Evolutionary conservation across 371 early-diverging fungal species (phyloP).

Genomic region (Circinella umbellata): DNA sequence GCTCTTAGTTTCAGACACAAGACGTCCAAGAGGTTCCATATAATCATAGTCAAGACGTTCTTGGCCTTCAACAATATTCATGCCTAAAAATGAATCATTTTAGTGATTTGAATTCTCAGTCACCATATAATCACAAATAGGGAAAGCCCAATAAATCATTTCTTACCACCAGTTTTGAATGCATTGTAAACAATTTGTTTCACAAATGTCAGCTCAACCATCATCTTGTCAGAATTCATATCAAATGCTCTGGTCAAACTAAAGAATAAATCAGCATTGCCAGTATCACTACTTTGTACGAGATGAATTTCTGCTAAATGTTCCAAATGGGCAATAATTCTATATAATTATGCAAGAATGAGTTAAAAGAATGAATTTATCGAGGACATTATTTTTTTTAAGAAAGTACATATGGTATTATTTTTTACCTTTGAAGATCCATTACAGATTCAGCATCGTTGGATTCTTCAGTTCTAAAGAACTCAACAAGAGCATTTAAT

Average conservation of each 20-base stretch:
- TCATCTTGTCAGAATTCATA: slow-evolving; percentile 67
- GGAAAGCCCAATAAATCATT: not conserved
- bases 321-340: slow-evolving; percentile 69
- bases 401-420: not conserved
- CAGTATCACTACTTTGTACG: slow-evolving; percentile 29
- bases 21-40: slow-evolving; percentile 57
- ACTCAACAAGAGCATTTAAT: slow-evolving; percentile 69
- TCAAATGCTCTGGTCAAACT: slow-evolving; percentile 62
- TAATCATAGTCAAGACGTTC: slow-evolving; percentile 63
- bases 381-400: not conserved
- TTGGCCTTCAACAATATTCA: slow-evolving; percentile 43
- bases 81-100: slow-evolving; percentile 20
- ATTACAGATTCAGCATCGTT: slow-evolving; percentile 63
- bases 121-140: not conserved
- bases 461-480: slow-evolving; percentile 75
- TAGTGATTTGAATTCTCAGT: too few species aligned
- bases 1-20: slow-evolving; percentile 64
- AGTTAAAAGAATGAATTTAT: not conserved
- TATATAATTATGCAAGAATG: not conserved
- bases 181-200: slow-evolving; percentile 43
- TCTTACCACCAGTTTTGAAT: slow-evolving; percentile 32
- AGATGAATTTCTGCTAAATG: slow-evolving; percentile 71
- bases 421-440: slow-evolving; percentile 54
- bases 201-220: slow-evolving; percentile 62
- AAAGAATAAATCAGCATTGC: slow-evolving; percentile 58